Percentiles rank a stretch among this genome's conserved stretches.
Conservation (phyloP, 768 basidiomycete genomes). For the Polyporus arcularius region DNA sequence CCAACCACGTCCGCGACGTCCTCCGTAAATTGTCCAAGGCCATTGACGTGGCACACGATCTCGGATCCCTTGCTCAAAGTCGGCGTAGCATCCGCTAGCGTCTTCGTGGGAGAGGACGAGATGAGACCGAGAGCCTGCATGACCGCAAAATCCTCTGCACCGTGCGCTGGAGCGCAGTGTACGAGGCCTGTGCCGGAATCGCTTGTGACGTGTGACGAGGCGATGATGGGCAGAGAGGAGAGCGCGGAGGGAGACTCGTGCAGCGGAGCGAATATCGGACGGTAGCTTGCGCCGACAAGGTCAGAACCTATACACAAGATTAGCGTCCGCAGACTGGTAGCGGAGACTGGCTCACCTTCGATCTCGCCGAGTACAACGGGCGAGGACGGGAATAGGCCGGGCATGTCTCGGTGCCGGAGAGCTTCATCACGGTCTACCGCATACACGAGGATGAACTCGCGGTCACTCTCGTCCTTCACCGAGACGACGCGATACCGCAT, state of each 20-base stretch:
- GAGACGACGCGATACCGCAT: slow-evolving; percentile 45
- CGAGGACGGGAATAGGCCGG: background rate
- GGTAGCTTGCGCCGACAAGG: slow-evolving; percentile 63
- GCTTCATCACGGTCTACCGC: slow-evolving; percentile 52
- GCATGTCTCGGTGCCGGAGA: slow-evolving; percentile 22
- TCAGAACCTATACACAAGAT: slow-evolving; percentile 40
- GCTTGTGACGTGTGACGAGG: slow-evolving; percentile 76
- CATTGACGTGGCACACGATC: slow-evolving; percentile 82
- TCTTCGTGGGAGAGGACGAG: slow-evolving; percentile 17
- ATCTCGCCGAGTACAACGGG: slow-evolving; percentile 34
- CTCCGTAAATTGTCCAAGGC: slow-evolving; percentile 67
- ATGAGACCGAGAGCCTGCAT: slow-evolving; percentile 62
- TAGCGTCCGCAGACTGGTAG: background rate
- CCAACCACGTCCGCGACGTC: slow-evolving; percentile 63
- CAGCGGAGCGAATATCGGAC: slow-evolving; percentile 51
- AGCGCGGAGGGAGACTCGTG: slow-evolving; percentile 25
- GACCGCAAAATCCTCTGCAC: slow-evolving; percentile 85
- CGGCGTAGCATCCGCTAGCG: background rate
- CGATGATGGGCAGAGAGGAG: slow-evolving; percentile 47
- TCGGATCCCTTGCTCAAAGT: slow-evolving; percentile 31
- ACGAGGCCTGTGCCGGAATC: slow-evolving; percentile 95
- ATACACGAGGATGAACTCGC: slow-evolving; percentile 42
- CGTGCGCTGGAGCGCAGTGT: slow-evolving; percentile 94
- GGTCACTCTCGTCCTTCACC: slow-evolving; percentile 18
- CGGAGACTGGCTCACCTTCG: slow-evolving; percentile 33